Evolutionary conservation across 768 basidiomycete species (phyloP), one percentile per base, ranked within the genome.

Genomic region (Sutorius australiensis): DNA sequence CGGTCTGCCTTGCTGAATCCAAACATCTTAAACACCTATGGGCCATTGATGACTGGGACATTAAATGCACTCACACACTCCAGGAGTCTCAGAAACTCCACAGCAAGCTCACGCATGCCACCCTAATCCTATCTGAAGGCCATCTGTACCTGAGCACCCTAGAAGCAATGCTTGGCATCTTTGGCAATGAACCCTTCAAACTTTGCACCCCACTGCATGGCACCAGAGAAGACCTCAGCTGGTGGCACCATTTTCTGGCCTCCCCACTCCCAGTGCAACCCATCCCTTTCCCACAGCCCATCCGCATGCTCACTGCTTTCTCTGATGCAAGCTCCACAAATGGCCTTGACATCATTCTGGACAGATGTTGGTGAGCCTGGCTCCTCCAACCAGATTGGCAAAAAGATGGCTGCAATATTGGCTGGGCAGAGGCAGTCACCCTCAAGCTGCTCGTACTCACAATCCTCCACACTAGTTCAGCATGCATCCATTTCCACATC

Each of bases 361-460:
- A 32, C 1, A 9, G 9, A 9, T 10, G 2, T 5, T 38, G 37
- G n/a, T 0, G 9, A 12, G 17, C 37, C 2, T 21, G 19, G 19
- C 6, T 2, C 17, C 10, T 39, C 1, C 0, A 1, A 0, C 38
- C 19, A 11, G 0, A 2, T 2, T 39, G 19, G 38, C 10, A 19
- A 1, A 1, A 3, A 2, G 10, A 11, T 1, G 8, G 37, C 5
- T 0, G n/a, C 0, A 73, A 79, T 49, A 81, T 80, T 48, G 64
- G 64, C 0, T 80, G 79, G 78, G 75, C 76, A 0, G 76, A 81
- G 56, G 72, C 72, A 0, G 55, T 78, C 9, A 72, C 73, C 0
- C 73, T 81, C 47, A 65, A 77, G 24, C 57, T 79, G n/a, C n/a
- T n/a, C n/a, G n/a, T n/a, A n/a, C n/a, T n/a, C n/a, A n/a, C n/a